phyloP scores from a whole-genome alignment of 2,329 filamentous ascomycete species.

The Fusarium avenaceum region DNA sequence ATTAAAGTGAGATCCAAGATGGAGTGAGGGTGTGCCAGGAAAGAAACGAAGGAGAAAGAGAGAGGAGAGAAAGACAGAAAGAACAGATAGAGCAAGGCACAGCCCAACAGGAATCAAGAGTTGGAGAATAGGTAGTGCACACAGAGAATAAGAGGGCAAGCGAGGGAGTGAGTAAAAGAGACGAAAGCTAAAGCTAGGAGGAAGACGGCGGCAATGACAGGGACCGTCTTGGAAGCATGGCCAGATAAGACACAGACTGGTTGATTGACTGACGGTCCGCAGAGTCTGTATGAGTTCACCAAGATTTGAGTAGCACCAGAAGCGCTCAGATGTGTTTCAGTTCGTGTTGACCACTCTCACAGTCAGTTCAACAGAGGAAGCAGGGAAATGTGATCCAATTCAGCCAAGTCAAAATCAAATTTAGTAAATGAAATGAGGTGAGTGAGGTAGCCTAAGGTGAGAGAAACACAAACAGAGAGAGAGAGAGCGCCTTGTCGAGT shows the following conservation, averaged over 20 bases:
- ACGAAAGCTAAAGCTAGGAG: slow-evolving; percentile 43
- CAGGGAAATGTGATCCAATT: slow-evolving; percentile 1
- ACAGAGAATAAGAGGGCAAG: background rate
- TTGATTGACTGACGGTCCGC: background rate
- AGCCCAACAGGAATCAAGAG: background rate
- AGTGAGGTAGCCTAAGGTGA: background rate
- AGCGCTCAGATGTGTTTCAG: slow-evolving; percentile 38
- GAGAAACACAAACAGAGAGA: no score
- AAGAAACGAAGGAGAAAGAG: slow-evolving; percentile 24
- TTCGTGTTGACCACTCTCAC: slow-evolving; percentile 14
- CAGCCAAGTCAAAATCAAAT: background rate
- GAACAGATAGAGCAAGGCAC: background rate
- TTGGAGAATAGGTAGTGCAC: background rate
- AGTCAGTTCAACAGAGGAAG: slow-evolving; percentile 8
- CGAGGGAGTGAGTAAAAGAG: background rate
- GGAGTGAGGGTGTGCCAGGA: slow-evolving; percentile 42
- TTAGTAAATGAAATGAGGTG: slow-evolving; percentile 15
- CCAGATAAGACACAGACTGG: slow-evolving; percentile 12
- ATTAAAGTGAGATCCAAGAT: slow-evolving; percentile 42
- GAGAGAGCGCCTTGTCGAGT: slow-evolving; percentile 20
- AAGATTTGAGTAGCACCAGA: slow-evolving; percentile 37
- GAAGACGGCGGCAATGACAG: slow-evolving; percentile 46
- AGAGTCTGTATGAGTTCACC: slow-evolving; percentile 1
- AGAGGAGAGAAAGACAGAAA: background rate
- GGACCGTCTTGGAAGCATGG: slow-evolving; percentile 36